A percentile compares a stretch with the other conserved stretches of the same genome.
Evolutionary conservation across 805 yeast genomes (phyloP).

Genomic region (Saturnispora quitensis): DNA sequence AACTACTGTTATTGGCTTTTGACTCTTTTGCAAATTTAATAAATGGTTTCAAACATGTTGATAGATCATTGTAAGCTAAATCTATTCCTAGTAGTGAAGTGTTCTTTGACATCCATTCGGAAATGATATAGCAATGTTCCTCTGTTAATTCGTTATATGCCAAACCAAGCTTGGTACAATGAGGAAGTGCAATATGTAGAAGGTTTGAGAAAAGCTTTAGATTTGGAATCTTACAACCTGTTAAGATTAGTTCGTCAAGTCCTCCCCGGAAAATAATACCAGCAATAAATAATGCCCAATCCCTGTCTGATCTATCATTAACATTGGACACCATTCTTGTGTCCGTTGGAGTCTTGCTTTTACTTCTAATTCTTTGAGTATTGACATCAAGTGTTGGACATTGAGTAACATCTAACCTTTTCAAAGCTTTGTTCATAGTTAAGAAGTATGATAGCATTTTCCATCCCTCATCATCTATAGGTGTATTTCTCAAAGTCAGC

Average conservation of each 20-base stretch:
- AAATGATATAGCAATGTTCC: constrained; percentile 48
- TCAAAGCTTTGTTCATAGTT: constrained; percentile 48
- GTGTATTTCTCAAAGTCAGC: constrained; percentile 69
- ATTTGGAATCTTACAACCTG: constrained; percentile 63
- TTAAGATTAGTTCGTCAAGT: constrained; percentile 67
- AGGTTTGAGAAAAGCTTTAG: constrained; percentile 45
- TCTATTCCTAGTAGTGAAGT: constrained; percentile 60
- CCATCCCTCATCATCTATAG: constrained; percentile 71
- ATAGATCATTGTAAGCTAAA: constrained; percentile 72
- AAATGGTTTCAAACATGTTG: constrained; percentile 29
- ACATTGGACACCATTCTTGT: constrained; percentile 37
- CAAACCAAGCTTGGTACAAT: constrained; percentile 60
- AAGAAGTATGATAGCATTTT: constrained; percentile 65
- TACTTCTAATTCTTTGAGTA: constrained; percentile 31
- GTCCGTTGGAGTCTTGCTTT: constrained; percentile 14
- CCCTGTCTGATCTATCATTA: constrained; percentile 62
- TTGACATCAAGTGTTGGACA: constrained; percentile 41
- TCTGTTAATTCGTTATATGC: constrained; percentile 62
- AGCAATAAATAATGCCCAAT: constrained; percentile 72
- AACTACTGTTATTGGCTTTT: constrained; percentile 14
- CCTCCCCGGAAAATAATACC: constrained; percentile 64
- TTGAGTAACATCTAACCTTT: constrained; percentile 64
- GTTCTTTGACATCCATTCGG: constrained; percentile 46
- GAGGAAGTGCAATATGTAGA: constrained; percentile 46
- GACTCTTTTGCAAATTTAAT: constrained; percentile 24